These are phyloP conservation scores for Fusarium nanum DNA, from an alignment of 2,329 filamentous ascomycete genomes.

Conservation along the genomic window DNA sequence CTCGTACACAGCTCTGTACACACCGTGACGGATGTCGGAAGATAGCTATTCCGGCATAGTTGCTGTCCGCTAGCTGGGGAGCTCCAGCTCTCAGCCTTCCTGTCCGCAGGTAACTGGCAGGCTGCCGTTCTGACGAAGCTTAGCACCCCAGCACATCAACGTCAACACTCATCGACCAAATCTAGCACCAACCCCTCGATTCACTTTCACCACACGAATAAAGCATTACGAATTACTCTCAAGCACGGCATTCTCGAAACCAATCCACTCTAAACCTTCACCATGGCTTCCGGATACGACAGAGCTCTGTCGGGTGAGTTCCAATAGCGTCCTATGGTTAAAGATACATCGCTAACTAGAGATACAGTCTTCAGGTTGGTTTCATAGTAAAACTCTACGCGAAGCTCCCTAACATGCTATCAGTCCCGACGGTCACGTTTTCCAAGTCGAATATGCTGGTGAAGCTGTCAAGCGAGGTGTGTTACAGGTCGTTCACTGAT, in stretches of 20 bases:
- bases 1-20: not conserved
- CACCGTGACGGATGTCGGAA: constrained; percentile 41
- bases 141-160: constrained; percentile 43
- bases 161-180: constrained; percentile 40
- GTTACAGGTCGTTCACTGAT: constrained; percentile 34
- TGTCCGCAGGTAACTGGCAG: constrained; percentile 47
- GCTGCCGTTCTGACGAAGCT: constrained; percentile 57
- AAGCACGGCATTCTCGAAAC: not conserved
- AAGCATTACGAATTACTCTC: constrained; percentile 1
- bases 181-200: constrained; percentile 31
- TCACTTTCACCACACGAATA: constrained; percentile 24
- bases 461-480: constrained; percentile 98
- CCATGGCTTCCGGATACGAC: constrained; percentile 95
- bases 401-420: constrained; percentile 56
- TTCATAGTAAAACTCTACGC: not conserved
- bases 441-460: constrained; percentile 99
- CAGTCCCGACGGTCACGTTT: constrained; percentile 99
- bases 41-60: constrained; percentile 48
- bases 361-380: constrained; percentile 83
- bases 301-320: constrained; percentile 95
- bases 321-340: constrained; percentile 38
- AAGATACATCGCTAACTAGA: constrained; percentile 59
- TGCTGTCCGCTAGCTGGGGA: constrained; percentile 31
- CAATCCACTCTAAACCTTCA: constrained; percentile 24
- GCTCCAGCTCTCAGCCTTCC: constrained; percentile 50